Evolutionary conservation across 208 protist genomes (phyloP), one percentile per base, ranked within the genome.

Genomic region (Naegleria lovaniensis): DNA sequence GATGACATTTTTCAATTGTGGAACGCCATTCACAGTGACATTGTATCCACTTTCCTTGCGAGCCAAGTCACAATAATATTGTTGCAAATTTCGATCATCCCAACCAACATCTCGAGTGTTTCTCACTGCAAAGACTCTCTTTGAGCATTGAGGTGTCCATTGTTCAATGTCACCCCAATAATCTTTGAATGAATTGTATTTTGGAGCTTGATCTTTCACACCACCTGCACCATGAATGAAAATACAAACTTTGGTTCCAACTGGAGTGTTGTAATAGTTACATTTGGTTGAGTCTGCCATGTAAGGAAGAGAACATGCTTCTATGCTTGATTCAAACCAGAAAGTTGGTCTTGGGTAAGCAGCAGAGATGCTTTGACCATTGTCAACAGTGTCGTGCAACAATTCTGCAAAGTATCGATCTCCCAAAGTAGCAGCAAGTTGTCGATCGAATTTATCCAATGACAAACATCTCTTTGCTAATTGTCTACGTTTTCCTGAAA

Each of bases 161-260:
- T 75, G 5, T 48, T 89, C 36, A 40, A 89, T 29, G 29, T 89
- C 41, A 41, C 85, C 85, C 85, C 85, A 89, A 67, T 89, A 89
- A 7, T 38, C 43, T n/a, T 22, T 9, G 25, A n/a, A 67, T 40
- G n/a, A 5, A 25, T 58, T 6, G 39, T 33, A 36, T 41, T 29
- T 22, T 38, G 85, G 85, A 41, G 0, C 85, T 40, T 38, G 15
- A 52, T 67, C 25, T 25, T 41, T 11, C 9, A 36, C 0, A 84
- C 76, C 29, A 41, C 36, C 76, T 58, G 85, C 85, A 39, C 85
- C 85, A 58, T 88, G 85, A 39, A 88, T 51, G 33, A 88, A 88
- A 7, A 88, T 39, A 88, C 85, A 88, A 88, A 39, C 41, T 36
- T 88, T 88, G 13, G 9, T 25, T 36, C 36, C 36, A 36, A 6